Evolutionary conservation across 2,329 filamentous ascomycete species (phyloP).

Genomic region (Exophiala calicioides): DNA sequence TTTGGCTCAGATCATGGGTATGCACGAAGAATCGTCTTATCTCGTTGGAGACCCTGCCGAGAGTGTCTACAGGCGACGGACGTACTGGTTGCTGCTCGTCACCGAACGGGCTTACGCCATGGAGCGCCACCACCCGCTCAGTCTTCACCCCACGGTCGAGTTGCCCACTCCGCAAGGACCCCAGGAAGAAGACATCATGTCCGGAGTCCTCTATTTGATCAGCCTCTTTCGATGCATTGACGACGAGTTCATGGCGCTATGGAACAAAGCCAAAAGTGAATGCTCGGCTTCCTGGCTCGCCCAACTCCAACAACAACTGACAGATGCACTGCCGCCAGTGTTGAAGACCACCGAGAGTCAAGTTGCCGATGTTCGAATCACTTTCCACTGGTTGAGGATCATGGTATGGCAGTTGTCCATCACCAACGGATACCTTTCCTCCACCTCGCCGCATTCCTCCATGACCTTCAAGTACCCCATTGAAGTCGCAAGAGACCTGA

Average conservation of each 20-base stretch:
- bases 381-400: slow-evolving; percentile 68
- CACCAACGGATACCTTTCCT: slow-evolving; percentile 66
- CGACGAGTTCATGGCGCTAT: slow-evolving; percentile 62
- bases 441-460: slow-evolving; percentile 57
- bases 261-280: slow-evolving; percentile 65
- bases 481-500: slow-evolving; percentile 63
- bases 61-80: slow-evolving; percentile 62
- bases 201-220: slow-evolving; percentile 62
- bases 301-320: slow-evolving; percentile 60
- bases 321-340: slow-evolving; percentile 23
- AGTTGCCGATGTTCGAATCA: slow-evolving; percentile 50
- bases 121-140: slow-evolving; percentile 65
- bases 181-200: slow-evolving; percentile 55
- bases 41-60: slow-evolving; percentile 60
- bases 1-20: slow-evolving; percentile 50
- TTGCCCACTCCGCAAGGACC: slow-evolving; percentile 60
- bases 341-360: slow-evolving; percentile 31
- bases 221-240: slow-evolving; percentile 68
- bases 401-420: slow-evolving; percentile 74
- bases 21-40: slow-evolving; percentile 55
- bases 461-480: slow-evolving; percentile 66
- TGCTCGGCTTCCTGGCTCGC: slow-evolving; percentile 60
- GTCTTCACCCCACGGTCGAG: slow-evolving; percentile 65
- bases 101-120: slow-evolving; percentile 72
- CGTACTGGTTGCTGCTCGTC: slow-evolving; percentile 73